These are phyloP conservation scores for Fusarium tuaranense DNA, from an alignment of 2,329 filamentous ascomycete genomes.

Conservation along the genomic window DNA sequence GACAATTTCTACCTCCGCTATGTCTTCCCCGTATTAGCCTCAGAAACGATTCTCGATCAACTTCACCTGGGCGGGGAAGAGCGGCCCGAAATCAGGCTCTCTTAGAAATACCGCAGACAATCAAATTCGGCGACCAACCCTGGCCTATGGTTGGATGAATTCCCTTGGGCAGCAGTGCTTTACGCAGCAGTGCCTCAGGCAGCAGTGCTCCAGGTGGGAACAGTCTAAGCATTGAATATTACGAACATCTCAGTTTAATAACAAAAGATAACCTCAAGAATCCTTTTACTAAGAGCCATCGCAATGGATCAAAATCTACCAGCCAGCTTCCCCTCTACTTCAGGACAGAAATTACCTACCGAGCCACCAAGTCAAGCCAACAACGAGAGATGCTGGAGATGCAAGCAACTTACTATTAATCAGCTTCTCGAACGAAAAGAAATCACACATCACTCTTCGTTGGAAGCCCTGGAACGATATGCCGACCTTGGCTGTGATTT, in stretches of 20 bases:
- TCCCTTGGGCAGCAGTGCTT: too few relatives aligned
- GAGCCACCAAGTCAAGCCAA: neutral
- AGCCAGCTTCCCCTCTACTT: neutral
- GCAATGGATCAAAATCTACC: neutral
- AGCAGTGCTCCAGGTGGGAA: neutral
- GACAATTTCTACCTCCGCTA: too few relatives aligned
- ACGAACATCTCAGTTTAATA: neutral
- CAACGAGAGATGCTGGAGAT: neutral
- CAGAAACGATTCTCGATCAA: too few relatives aligned
- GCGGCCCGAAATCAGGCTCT: neutral
- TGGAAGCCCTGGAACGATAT: neutral
- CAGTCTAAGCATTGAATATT: neutral
- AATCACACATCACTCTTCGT: neutral
- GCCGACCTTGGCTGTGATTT: neutral
- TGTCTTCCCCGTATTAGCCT: too few relatives aligned
- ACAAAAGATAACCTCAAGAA: neutral
- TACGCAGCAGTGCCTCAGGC: too few relatives aligned
- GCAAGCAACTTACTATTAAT: neutral
- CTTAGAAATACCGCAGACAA: too few relatives aligned
- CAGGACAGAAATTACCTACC: neutral
- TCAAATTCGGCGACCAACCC: too few relatives aligned
- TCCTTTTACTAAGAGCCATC: neutral
- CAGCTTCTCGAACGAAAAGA: fast-evolving
- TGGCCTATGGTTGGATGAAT: too few relatives aligned
- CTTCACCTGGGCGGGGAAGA: neutral